These are phyloP conservation scores for Taiwanofungus camphoratus DNA, from an alignment of 1,284 basidiomycete genomes.

Conservation along the genomic window DNA sequence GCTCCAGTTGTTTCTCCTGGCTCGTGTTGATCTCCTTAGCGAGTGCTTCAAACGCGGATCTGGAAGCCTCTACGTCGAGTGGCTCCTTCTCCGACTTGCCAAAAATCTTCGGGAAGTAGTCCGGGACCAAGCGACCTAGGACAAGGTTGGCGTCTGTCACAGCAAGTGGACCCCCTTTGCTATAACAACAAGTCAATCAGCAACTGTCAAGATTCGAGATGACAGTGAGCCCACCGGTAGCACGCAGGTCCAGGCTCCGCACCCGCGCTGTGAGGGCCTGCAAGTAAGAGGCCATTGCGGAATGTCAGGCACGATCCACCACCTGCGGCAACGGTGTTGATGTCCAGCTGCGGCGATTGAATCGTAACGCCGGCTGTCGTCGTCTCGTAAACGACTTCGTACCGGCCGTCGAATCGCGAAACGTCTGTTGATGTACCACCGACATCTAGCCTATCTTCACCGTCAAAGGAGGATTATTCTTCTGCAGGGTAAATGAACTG, in stretches of 20 bases:
- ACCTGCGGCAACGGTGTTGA: conserved; percentile 86
- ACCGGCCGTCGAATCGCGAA: conserved; percentile 79
- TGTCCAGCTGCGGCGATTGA: conserved; percentile 83
- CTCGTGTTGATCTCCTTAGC: conserved; percentile 63
- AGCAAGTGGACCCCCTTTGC: conserved; percentile 81
- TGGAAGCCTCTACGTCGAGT: conserved; percentile 68
- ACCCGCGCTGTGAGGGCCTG: conserved; percentile 80
- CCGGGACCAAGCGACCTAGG: conserved; percentile 77
- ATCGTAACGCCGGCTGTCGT: conserved; percentile 89
- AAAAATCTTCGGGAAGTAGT: conserved; percentile 86
- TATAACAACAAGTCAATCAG: conserved; percentile 23
- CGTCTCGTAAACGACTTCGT: conserved; percentile 87
- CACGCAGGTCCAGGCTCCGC: conserved; percentile 83
- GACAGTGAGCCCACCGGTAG: conserved; percentile 46
- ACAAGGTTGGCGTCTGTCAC: conserved; percentile 86
- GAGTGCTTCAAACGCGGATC: conserved; percentile 58
- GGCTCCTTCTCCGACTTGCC: conserved; percentile 81
- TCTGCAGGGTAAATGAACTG: too few species aligned
- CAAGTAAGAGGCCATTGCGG: conserved; percentile 77
- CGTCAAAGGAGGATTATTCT: too few species aligned
- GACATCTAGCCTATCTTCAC: conserved; percentile 67
- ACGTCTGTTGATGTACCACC: conserved; percentile 92
- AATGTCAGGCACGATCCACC: conserved; percentile 82
- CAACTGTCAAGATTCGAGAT: neutral
- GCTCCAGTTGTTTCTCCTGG: conserved; percentile 47